A percentile compares a stretch with the other conserved stretches of the same genome.
These are phyloP conservation scores for Raddia distichophylla DNA, from an alignment of 176 grass and related monocot genomes.

Conservation along the genomic window DNA sequence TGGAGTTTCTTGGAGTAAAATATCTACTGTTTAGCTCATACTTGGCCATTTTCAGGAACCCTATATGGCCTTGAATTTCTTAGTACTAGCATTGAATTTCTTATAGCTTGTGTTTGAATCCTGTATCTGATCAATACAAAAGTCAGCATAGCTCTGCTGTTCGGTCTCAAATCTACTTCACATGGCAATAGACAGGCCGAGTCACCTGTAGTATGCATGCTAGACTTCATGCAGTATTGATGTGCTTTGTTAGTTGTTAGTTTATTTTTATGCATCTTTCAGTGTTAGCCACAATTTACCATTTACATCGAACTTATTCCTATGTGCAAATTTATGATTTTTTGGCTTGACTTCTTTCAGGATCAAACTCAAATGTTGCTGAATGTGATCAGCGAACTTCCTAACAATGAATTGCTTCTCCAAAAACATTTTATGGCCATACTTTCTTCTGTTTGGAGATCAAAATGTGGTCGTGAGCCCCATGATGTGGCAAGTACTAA, in stretches of 20 bases:
- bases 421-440: conserved; percentile 93
- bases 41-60: background rate
- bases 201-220: background rate
- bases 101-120: background rate
- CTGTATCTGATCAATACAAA: background rate
- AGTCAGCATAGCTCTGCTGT: conserved; percentile 26
- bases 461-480: conserved; percentile 49
- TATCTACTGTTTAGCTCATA: background rate
- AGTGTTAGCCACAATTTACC: conserved; percentile 2
- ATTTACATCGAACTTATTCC: conserved; percentile 10
- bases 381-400: conserved; percentile 79
- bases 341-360: conserved; percentile 46
- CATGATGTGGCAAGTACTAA: conserved; percentile 28
- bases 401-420: conserved; percentile 87
- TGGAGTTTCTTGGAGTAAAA: conserved; percentile 13
- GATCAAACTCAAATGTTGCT: conserved; percentile 88
- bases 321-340: conserved; percentile 31
- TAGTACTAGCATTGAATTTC: background rate
- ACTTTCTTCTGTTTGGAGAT: conserved; percentile 97
- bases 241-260: background rate
- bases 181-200: background rate
- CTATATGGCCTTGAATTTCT: background rate
- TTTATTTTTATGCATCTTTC: background rate
- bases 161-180: background rate
- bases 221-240: conserved; percentile 9